These are phyloP conservation scores for Trichopus zeylanicus DNA, from an alignment of 116 monocot genomes.

Conservation along the genomic window DNA sequence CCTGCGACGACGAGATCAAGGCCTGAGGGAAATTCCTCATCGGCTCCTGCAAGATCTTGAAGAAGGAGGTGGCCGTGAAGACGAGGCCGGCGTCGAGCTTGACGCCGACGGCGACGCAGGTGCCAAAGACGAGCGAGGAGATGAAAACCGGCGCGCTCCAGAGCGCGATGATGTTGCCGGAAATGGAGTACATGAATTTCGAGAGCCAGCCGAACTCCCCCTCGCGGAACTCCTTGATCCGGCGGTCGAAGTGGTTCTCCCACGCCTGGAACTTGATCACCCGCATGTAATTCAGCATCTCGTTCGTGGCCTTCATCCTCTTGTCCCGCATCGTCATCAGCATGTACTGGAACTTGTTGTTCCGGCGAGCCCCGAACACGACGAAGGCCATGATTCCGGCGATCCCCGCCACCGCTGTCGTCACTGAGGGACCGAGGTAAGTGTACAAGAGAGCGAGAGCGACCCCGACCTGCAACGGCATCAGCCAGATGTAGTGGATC, in stretches of 20 bases:
- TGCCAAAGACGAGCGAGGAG: conserved; percentile 46
- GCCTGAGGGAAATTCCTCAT: conserved; percentile 74
- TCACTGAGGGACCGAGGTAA: conserved; percentile 58
- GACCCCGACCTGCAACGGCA: conserved; percentile 75
- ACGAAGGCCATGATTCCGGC: conserved; percentile 37
- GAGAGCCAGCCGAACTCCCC: conserved; percentile 56
- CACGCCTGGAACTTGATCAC: conserved; percentile 95
- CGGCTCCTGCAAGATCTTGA: conserved; percentile 68
- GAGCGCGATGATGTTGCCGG: conserved; percentile 47
- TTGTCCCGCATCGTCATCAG: conserved; percentile 88
- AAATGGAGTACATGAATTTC: conserved; percentile 63
- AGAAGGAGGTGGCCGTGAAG: conserved; percentile 70
- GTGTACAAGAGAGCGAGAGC: conserved; percentile 61
- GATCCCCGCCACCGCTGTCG: conserved; percentile 43
- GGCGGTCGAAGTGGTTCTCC: conserved; percentile 52
- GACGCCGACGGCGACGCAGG: conserved; percentile 34
- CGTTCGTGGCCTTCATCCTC: conserved; percentile 92
- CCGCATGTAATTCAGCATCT: conserved; percentile 92
- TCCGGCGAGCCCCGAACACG: conserved; percentile 42
- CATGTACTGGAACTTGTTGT: conserved; percentile 66
- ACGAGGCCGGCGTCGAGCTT: conserved; percentile 55
- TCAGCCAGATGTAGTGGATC: conserved; percentile 92
- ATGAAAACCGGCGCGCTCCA: conserved; percentile 55
- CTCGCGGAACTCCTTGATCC: conserved; percentile 38
- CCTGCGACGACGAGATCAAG: conserved; percentile 60